A percentile compares a stretch with the other conserved stretches of the same genome.
Evolutionary conservation across 768 basidiomycete species (phyloP).

Genomic region (Punctularia strigosozonata): DNA sequence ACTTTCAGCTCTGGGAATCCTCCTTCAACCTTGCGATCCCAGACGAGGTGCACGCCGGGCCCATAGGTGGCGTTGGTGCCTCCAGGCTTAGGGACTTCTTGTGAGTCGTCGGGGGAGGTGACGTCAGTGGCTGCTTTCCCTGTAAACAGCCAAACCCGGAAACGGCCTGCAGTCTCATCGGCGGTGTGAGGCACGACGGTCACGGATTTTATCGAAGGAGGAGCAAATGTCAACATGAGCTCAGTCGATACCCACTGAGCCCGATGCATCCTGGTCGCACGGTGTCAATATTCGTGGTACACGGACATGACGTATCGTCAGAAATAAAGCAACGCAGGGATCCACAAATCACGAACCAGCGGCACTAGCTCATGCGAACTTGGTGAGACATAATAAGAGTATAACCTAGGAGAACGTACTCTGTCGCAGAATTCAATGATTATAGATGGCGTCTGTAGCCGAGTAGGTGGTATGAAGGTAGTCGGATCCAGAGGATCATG

Average conservation of each 20-base stretch:
- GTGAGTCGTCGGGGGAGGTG: too few relatives aligned
- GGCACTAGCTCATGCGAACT: conserved; percentile 37
- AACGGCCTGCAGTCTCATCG: conserved; percentile 81
- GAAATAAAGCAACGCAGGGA: neutral
- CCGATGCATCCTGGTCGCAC: conserved; percentile 63
- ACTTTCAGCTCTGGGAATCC: conserved; percentile 88
- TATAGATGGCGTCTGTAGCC: conserved; percentile 41
- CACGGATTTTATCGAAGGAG: conserved; percentile 56
- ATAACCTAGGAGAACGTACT: conserved; percentile 35
- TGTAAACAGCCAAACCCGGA: conserved; percentile 74
- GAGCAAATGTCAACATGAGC: conserved; percentile 81
- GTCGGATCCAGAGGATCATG: conserved; percentile 28
- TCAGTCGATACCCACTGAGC: conserved; percentile 94
- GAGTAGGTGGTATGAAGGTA: conserved; percentile 44
- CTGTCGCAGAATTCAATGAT: conserved; percentile 89
- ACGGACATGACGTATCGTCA: conserved; percentile 2
- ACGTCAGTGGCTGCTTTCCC: conserved; percentile 24
- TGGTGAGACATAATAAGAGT: conserved; percentile 1
- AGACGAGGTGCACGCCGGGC: too few relatives aligned
- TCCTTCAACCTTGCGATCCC: conserved; percentile 88
- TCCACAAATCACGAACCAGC: conserved; percentile 47
- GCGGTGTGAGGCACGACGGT: conserved; percentile 63
- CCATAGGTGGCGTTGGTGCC: too few relatives aligned
- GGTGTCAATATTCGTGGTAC: neutral
- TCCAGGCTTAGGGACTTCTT: too few relatives aligned